Evolutionary conservation across 331 rosid genomes (phyloP), one percentile per base, ranked within the genome.

Genomic region (Prunus yedoensis): DNA sequence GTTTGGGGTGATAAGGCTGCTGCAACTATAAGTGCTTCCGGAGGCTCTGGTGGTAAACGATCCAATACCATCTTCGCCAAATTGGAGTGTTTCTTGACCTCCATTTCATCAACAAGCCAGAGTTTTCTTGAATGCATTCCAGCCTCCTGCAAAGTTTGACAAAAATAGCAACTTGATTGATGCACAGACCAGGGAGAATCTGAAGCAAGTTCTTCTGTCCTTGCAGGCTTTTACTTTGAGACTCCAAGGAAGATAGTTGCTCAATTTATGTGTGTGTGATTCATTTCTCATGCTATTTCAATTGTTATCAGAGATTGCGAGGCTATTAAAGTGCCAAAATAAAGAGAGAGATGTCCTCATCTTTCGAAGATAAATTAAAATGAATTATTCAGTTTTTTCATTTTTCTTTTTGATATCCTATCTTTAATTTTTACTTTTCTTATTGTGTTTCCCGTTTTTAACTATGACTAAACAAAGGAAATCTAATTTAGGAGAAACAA

Each of bases 1-100:
- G 93, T 81, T 8, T 91, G 94, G 90, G 91, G 70, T 3, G 90
- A 84, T 4, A 91, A 88, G 80, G 67, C 88, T 13, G 96, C 93
- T 7, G 97, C 97, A 0, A 85, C 81, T 5, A 21, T 89, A 20
- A 89, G 97, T 59, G 91, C 95, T 11, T 91, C 88, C 5, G 97
- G 94, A 20, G 71, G 82, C 2, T 64, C 61, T 14, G 97, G 97
- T 1, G 92, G 97, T 0, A 86, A 80, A 14, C 68, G 82, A 43
- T 51, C 93, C 98, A 92, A 7, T 85, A 71, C 60, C 97, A 92
- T 83, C 96, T 92, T 25, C 91, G 96, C 14, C 97, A 89, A 52
- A 87, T 92, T 0, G 98, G 97, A 59, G 87, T 90, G 12, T 87
- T 13, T 60, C 71, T 92, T 3, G 92, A 88, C 74, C 86, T 92